Evolutionary conservation across 805 yeast species (phyloP).

Genomic region (Candida namnaoensis): DNA sequence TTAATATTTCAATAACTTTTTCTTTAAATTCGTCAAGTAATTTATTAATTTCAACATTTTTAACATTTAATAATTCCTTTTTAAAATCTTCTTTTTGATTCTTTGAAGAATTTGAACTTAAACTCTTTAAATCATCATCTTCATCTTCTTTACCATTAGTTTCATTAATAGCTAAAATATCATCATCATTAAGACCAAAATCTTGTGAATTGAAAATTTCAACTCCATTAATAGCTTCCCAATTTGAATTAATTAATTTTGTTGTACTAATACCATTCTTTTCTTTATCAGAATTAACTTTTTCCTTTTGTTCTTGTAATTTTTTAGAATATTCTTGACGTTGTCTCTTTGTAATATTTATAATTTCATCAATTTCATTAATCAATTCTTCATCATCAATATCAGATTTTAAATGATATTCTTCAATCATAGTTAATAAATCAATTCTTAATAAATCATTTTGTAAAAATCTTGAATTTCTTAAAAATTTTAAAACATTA

Average conservation of each 20-base stretch:
- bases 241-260: constrained; percentile 25
- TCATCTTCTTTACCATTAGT: constrained; percentile 14
- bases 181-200: constrained; percentile 41
- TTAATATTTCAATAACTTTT: not conserved
- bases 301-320: constrained; percentile 14
- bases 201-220: constrained; percentile 34
- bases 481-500: constrained; percentile 50
- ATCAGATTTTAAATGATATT: constrained; percentile 8
- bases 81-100: no score
- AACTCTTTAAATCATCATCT: constrained; percentile 3
- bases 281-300: constrained; percentile 5
- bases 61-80: no score
- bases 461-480: constrained; percentile 43
- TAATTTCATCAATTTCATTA: constrained; percentile 29
- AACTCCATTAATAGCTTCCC: constrained; percentile 34
- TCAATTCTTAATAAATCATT: constrained; percentile 31
- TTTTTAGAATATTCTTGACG: constrained; percentile 22
- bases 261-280: constrained; percentile 13
- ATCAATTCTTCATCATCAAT: constrained; percentile 20
- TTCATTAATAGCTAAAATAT: constrained; percentile 31
- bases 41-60: constrained; percentile 1
- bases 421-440: constrained; percentile 26
- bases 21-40: constrained; percentile 2
- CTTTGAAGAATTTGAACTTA: not conserved
- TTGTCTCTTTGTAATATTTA: constrained; percentile 25